Conservation (phyloP, 225 moss, liverwort and hornwort species). For the Polytrichum formosum region DNA sequence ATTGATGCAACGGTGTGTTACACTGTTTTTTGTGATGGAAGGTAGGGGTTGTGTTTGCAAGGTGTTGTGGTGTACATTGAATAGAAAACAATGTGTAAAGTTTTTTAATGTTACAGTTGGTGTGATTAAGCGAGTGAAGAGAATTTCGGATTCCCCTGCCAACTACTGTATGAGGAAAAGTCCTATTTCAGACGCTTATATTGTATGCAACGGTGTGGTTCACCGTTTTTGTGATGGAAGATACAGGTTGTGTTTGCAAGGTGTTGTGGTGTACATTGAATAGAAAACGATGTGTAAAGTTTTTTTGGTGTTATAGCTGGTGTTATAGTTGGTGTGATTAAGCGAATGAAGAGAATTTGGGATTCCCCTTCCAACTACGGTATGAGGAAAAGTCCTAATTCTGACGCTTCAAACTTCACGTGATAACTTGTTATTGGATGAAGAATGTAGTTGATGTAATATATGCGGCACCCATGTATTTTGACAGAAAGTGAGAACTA, state of each 20-base stretch:
- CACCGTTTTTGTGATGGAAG: background rate
- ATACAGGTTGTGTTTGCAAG: too few relatives aligned
- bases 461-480: too few relatives aligned
- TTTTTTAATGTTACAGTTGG: background rate
- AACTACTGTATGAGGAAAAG: slow-evolving; percentile 49
- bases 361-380: slow-evolving; percentile 66
- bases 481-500: background rate
- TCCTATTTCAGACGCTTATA: slow-evolving; percentile 65
- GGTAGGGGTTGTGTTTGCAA: too few relatives aligned
- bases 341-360: slow-evolving; percentile 57
- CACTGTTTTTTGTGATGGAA: background rate
- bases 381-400: slow-evolving; percentile 58
- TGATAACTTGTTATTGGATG: too few relatives aligned
- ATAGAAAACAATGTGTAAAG: too few relatives aligned
- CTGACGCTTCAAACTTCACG: slow-evolving; percentile 39
- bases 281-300: too few relatives aligned
- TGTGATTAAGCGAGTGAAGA: slow-evolving; percentile 48
- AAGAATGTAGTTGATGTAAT: too few relatives aligned
- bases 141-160: slow-evolving; percentile 63
- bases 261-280: too few relatives aligned
- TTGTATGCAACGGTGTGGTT: background rate
- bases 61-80: too few relatives aligned
- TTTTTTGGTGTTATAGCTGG: background rate
- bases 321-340: background rate
- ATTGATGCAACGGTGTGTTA: background rate